Conservation (phyloP, 345 rosid genomes). For the Camelina laxa region DNA sequence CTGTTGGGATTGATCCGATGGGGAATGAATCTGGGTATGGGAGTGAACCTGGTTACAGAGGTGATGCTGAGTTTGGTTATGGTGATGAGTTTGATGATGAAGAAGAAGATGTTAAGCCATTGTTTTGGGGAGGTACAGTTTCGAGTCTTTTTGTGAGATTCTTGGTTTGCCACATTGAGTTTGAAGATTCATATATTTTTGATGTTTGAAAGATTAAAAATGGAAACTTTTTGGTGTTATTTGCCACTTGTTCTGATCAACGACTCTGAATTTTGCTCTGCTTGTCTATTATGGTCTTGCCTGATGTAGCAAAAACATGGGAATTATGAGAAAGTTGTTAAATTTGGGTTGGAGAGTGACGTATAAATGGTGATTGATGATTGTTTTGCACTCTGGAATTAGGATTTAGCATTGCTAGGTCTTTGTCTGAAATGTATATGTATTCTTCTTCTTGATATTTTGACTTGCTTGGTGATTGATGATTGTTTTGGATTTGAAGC, state of each 20-base stretch:
- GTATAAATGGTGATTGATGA: too few species aligned
- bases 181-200: background rate
- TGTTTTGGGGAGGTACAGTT: slow-evolving; percentile 87
- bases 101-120: slow-evolving; percentile 76
- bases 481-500: slow-evolving; percentile 38
- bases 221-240: slow-evolving; percentile 12
- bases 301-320: slow-evolving; percentile 8
- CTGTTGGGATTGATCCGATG: slow-evolving; percentile 61
- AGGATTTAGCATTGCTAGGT: slow-evolving; percentile 7
- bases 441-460: background rate
- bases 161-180: background rate
- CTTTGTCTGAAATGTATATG: slow-evolving; percentile 10
- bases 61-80: slow-evolving; percentile 94
- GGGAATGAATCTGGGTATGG: slow-evolving; percentile 92
- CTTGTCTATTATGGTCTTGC: slow-evolving; percentile 4
- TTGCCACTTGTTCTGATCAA: background rate
- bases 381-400: too few species aligned
- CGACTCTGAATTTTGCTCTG: background rate
- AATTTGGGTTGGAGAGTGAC: background rate
- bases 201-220: background rate
- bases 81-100: slow-evolving; percentile 96
- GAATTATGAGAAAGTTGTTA: background rate
- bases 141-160: background rate
- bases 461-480: slow-evolving; percentile 22
- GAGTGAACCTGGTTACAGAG: slow-evolving; percentile 97